A percentile compares a stretch with the other conserved stretches of the same genome.
Evolutionary conservation across 2,329 filamentous ascomycete genomes (phyloP).

Genomic region (Fusarium bulbicola): DNA sequence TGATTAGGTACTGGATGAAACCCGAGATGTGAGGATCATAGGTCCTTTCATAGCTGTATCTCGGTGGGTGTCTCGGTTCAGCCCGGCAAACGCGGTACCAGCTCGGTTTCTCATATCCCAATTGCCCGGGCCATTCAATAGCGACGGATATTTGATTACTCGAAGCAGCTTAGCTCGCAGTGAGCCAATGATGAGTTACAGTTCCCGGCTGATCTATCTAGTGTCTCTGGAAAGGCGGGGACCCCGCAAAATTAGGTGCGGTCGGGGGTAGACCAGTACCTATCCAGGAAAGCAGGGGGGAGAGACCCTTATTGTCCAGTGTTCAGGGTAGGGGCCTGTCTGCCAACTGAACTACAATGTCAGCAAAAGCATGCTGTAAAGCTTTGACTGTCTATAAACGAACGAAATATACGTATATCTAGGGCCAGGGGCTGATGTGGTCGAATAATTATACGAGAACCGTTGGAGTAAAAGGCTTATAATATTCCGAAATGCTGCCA

Average conservation of each 20-base stretch:
- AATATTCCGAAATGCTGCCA: neutral
- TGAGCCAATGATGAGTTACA: slow-evolving; percentile 26
- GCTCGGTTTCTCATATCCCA: slow-evolving; percentile 39
- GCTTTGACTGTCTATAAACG: neutral
- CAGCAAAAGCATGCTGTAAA: neutral
- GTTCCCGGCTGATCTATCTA: slow-evolving; percentile 22
- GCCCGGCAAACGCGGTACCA: slow-evolving; percentile 41
- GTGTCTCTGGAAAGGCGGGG: slow-evolving; percentile 26
- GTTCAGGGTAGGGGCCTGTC: neutral
- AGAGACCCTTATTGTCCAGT: neutral
- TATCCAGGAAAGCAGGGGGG: neutral
- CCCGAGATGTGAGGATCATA: slow-evolving; percentile 1
- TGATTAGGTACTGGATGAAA: neutral
- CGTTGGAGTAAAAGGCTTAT: neutral
- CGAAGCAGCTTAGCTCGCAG: slow-evolving; percentile 16
- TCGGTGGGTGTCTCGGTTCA: slow-evolving; percentile 39
- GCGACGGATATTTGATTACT: slow-evolving; percentile 7
- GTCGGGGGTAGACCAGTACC: neutral
- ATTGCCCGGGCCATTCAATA: slow-evolving; percentile 22
- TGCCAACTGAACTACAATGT: neutral
- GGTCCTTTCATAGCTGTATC: slow-evolving; percentile 37
- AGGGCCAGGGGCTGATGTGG: neutral
- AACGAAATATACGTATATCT: neutral
- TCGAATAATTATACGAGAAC: neutral
- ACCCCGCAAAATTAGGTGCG: slow-evolving; percentile 26